phyloP scores from a whole-genome alignment of 768 basidiomycete genomes.

The Rhizopogon vesiculosus region DNA sequence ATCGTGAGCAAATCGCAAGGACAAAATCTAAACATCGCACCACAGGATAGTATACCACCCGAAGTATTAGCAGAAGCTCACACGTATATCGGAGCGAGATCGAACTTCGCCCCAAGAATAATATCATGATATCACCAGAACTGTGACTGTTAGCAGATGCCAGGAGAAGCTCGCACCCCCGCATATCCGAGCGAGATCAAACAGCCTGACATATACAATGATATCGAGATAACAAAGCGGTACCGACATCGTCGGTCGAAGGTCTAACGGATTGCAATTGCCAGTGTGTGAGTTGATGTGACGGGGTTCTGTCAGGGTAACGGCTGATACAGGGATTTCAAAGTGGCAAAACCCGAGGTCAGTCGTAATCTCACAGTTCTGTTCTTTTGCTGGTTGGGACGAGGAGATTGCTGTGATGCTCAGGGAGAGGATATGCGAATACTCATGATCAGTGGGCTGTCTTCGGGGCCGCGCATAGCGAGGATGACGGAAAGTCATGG shows the following conservation, averaged over 20 bases:
- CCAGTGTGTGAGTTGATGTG: neutral
- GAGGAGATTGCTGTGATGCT: neutral
- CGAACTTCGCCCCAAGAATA: too few species aligned
- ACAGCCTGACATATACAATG: neutral
- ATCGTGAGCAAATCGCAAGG: too few species aligned
- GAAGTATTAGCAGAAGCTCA: too few species aligned
- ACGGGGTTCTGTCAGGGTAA: neutral
- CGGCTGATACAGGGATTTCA: neutral
- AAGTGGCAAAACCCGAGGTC: neutral
- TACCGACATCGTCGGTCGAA: neutral
- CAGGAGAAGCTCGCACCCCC: neutral
- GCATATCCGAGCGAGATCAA: slow-evolving; percentile 1
- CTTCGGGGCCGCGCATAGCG: neutral
- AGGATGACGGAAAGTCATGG: neutral
- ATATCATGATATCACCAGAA: too few species aligned
- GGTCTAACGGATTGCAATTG: neutral
- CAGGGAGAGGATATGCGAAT: neutral
- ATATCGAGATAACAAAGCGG: neutral
- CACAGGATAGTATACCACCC: too few species aligned
- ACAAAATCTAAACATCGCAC: too few species aligned
- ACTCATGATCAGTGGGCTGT: neutral
- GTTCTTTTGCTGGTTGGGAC: neutral
- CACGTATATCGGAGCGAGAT: too few species aligned
- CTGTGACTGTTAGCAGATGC: too few species aligned
- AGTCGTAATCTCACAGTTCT: neutral